phyloP scores from a whole-genome alignment of 2,329 filamentous ascomycete species.

The Xylaria sp. region DNA sequence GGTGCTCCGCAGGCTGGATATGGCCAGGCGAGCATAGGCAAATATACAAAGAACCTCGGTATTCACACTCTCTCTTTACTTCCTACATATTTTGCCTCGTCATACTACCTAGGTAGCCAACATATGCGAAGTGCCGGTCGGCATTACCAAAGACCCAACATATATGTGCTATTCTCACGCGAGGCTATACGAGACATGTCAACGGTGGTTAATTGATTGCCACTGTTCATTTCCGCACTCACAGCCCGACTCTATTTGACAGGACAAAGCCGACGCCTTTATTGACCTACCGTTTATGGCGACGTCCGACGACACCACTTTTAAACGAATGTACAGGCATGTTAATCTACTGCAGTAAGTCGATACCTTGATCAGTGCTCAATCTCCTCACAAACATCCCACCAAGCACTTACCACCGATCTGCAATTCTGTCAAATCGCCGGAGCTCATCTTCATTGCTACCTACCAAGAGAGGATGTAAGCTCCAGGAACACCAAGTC shows the following conservation, averaged over 20 bases:
- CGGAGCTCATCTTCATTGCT: constrained; percentile 15
- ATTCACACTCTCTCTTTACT: neutral
- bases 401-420: neutral
- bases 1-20: neutral
- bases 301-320: neutral
- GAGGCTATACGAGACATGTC: constrained; percentile 1
- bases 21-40: neutral
- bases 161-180: neutral
- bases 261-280: neutral
- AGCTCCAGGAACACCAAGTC: constrained; percentile 17
- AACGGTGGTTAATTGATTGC: neutral
- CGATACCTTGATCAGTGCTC: neutral
- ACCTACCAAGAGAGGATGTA: constrained; percentile 6
- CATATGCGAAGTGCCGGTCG: constrained; percentile 14
- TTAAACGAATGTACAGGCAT: neutral
- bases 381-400: neutral
- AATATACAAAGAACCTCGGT: constrained; percentile 6
- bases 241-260: neutral
- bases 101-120: too few relatives aligned
- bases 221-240: constrained; percentile 15
- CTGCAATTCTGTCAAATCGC: neutral
- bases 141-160: constrained; percentile 1
- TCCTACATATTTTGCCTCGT: neutral
- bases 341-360: neutral
- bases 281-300: neutral